These are phyloP conservation scores for Paecilomyces niveus DNA, from an alignment of 2,329 filamentous ascomycete genomes.

Conservation along the genomic window DNA sequence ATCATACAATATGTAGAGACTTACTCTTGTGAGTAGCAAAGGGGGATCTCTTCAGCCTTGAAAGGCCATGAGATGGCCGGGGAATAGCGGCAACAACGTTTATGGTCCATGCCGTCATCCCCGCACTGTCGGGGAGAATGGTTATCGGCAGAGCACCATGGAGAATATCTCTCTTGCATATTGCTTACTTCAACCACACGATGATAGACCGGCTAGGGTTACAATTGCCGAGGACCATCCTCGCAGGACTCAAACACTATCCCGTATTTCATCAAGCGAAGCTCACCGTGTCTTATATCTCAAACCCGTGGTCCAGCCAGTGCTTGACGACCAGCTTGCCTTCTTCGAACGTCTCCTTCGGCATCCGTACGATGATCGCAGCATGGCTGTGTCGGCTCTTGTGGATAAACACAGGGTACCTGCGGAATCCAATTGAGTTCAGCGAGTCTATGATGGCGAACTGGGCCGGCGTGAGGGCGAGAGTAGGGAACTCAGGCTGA, in stretches of 20 bases:
- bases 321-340: constrained; percentile 72
- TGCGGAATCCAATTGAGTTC: constrained; percentile 55
- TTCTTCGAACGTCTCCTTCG: constrained; percentile 64
- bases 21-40: not conserved
- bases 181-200: not conserved
- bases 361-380: constrained; percentile 73
- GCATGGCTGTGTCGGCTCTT: constrained; percentile 77
- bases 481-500: constrained; percentile 52
- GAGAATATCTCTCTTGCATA: not conserved
- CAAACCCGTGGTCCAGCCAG: constrained; percentile 71
- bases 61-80: too few relatives aligned
- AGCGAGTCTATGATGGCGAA: constrained; percentile 78
- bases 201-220: not conserved
- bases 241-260: not conserved
- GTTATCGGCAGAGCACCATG: not conserved
- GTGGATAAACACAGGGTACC: constrained; percentile 48
- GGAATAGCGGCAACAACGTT: not conserved
- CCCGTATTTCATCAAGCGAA: not conserved
- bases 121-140: not conserved
- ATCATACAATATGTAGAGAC: not conserved
- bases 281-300: constrained; percentile 37
- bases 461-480: constrained; percentile 72
- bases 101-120: not conserved
- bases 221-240: not conserved
- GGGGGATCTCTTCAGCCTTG: not conserved